Base-by-base conservation (phyloP, 345 rosid genomes). In the Citropsis articulata region DNA sequence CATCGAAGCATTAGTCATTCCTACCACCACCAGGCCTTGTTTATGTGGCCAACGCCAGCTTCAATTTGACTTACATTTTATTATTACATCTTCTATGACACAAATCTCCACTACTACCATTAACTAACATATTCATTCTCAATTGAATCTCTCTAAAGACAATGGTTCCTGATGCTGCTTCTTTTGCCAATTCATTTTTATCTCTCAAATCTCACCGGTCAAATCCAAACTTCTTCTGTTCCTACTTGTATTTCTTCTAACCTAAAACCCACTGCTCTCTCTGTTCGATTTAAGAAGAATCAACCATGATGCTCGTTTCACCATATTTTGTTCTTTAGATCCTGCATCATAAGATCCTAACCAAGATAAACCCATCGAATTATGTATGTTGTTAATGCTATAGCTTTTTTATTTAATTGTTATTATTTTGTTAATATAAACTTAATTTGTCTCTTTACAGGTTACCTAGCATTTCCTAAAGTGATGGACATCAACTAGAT, bases 401-500 rank as follows among this genome's bases (percentile, higher is more conserved):
- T 33, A 33, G 4, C 35, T 33, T 38, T 36, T 1, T 28, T 7
- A 61, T 31, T 67, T 24, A 45, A 33, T 33, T 33, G 35, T 33
- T 33, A 6, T 33, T 33, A 33, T 1, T 61, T 0, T 16, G 6
- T 9, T 24, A 14, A 0, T 6, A 27, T 59, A 7, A 0, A 5
- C 33, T 19, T 4, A 18, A 64, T 10, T 74, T 53, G 48, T 45
- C n/a, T 6, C 13, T 30, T 18, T 61, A 63, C 87, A 91, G 95
- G 81, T 67, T 89, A 81, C 78, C 78, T 86, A 14, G 91, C 95
- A 50, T 91, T 83, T 82, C 95, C 93, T 63, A 86, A 87, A 30
- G 98, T 96, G 79, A 87, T 96, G 94, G 97, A 94, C 73, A 90
- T 94, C 53, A 94, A 96, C 80, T 88, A 90, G 91, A 94, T 96